These are phyloP conservation scores for Pichia pseudocactophila DNA, from an alignment of 805 yeast genomes.

Conservation along the genomic window DNA sequence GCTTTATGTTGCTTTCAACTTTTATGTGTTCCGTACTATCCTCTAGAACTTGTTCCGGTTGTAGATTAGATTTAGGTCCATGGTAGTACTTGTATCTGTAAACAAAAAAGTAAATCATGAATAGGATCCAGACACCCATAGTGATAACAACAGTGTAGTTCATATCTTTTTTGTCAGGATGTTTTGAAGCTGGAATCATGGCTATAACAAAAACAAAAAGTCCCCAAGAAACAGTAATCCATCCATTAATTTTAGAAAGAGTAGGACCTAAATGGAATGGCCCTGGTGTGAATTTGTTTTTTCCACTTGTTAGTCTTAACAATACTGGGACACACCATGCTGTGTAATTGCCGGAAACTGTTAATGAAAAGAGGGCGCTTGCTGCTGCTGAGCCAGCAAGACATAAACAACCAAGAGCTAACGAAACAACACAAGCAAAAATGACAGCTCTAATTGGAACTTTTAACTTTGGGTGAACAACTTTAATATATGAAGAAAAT, in stretches of 20 bases:
- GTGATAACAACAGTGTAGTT: slow-evolving; percentile 63
- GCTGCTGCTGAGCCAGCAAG: slow-evolving; percentile 55
- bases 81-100: slow-evolving; percentile 20
- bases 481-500: slow-evolving; percentile 44
- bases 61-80: slow-evolving; percentile 24
- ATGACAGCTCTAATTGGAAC: slow-evolving; percentile 61
- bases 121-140: slow-evolving; percentile 33
- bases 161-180: slow-evolving; percentile 42
- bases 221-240: slow-evolving; percentile 42
- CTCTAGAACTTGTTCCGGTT: slow-evolving; percentile 13
- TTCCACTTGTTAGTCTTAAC: slow-evolving; percentile 42
- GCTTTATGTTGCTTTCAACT: background rate
- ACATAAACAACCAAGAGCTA: slow-evolving; percentile 47
- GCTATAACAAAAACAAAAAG: slow-evolving; percentile 44
- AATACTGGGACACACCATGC: slow-evolving; percentile 58
- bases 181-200: slow-evolving; percentile 47
- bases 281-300: slow-evolving; percentile 50
- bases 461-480: slow-evolving; percentile 44
- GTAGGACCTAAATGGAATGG: slow-evolving; percentile 52
- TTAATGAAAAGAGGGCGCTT: slow-evolving; percentile 57
- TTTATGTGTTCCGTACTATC: slow-evolving; percentile 12
- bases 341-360: slow-evolving; percentile 52
- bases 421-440: slow-evolving; percentile 42
- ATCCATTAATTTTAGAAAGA: slow-evolving; percentile 35
- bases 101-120: slow-evolving; percentile 17